Evolutionary conservation across 1,284 basidiomycete species (phyloP).

Genomic region (Spongiforma sp.): DNA sequence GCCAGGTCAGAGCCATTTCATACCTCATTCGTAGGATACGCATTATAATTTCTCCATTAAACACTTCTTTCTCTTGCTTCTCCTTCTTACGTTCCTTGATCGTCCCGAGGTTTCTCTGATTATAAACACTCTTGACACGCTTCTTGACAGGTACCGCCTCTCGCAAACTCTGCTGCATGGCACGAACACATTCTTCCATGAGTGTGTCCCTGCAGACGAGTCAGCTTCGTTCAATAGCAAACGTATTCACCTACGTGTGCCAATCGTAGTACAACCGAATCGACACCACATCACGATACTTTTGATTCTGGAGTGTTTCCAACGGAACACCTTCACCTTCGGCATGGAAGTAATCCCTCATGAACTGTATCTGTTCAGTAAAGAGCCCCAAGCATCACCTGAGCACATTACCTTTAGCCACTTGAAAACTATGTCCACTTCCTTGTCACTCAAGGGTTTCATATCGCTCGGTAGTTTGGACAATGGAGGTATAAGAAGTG

Average conservation of each 20-base stretch:
- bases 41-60: constrained; percentile 87
- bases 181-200: constrained; percentile 96
- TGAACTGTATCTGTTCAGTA: constrained; percentile 59
- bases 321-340: constrained; percentile 91
- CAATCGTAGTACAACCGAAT: constrained; percentile 95
- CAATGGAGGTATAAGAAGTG: constrained; percentile 89
- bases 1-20: constrained; percentile 30
- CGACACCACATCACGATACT: constrained; percentile 92
- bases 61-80: constrained; percentile 76
- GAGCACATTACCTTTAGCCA: constrained; percentile 81
- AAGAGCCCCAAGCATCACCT: background rate
- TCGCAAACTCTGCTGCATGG: constrained; percentile 85
- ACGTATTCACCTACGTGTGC: constrained; percentile 67
- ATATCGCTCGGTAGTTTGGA: constrained; percentile 90
- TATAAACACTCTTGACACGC: constrained; percentile 89
- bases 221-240: constrained; percentile 11
- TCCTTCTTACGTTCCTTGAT: constrained; percentile 95
- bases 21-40: constrained; percentile 93
- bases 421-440: constrained; percentile 97
- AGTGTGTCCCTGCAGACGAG: constrained; percentile 70
- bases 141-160: constrained; percentile 81
- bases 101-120: constrained; percentile 92
- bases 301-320: constrained; percentile 92
- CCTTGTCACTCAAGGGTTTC: constrained; percentile 91
- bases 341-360: constrained; percentile 95